Base-by-base conservation (phyloP, 2,329 filamentous ascomycete species). In the Blastomyces parvus region DNA sequence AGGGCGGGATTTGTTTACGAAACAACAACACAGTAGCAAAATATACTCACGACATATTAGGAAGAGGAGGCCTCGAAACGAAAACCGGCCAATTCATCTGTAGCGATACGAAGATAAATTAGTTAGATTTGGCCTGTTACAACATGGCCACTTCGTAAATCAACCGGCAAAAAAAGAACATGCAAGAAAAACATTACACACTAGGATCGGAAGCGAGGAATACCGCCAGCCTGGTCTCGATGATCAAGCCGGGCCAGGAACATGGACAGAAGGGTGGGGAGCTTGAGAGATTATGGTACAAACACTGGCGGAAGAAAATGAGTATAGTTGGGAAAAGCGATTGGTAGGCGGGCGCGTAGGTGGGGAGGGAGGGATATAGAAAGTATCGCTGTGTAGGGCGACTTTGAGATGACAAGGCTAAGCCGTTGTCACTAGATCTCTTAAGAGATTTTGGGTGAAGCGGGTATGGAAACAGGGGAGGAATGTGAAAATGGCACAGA, bases 1-100 rank as follows among this genome's bases (percentile, higher is more conserved):
- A 58, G 62, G 60, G n/a, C 53, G 59, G 63, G 59, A 60, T 60
- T 62, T 62, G 30, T 42, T 58, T 58, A 19, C 13, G 30, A 53
- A 53, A n/a, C 25, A 33, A 33, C 30, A 11, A 40, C 52, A 59
- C 25, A 52, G 25, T 33, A 30, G 55, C 44, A 65, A 63, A 48
- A 44, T 14, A 50, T 38, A 68, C 67, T 67, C 64, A 68, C 67
- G 66, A 65, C 67, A 68, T 67, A 64, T 67, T 65, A 62, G 67
- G 66, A 64, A 68, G 64, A 62, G 66, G 67, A 61, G 67, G 64
- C 61, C 66, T 64, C 53, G 66, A 64, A 30, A 60, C 61, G 62
- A 66, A 67, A 55, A 65, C 61, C 60, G 66, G 64, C 66, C 67
- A 67, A 67, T 65, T 68, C 67, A 68, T 68, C 67, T 68, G 67